A percentile compares a stretch with the other conserved stretches of the same genome.
phyloP scores from a whole-genome alignment of 1,139 yeast genomes.

The Trichomonascaceae sp. region DNA sequence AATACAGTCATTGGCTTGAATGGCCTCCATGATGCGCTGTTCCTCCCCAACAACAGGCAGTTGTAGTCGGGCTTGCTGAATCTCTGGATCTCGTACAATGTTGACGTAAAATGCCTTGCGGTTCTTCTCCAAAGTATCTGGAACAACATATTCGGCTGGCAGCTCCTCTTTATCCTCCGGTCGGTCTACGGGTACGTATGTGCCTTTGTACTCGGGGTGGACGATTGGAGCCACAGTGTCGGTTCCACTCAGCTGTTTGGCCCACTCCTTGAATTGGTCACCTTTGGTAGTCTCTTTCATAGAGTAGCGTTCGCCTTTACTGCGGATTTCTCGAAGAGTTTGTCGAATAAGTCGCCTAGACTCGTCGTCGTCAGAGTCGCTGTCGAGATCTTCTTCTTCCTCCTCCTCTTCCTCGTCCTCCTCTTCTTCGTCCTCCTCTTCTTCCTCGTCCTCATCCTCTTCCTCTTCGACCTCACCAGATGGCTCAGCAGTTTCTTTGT shows the following conservation, averaged over 20 bases:
- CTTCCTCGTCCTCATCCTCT: slow-evolving; percentile 12
- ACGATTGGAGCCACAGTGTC: slow-evolving; percentile 5
- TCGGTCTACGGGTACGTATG: slow-evolving; percentile 23
- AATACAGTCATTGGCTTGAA: slow-evolving; percentile 82
- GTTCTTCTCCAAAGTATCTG: slow-evolving; percentile 34
- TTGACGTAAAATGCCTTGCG: slow-evolving; percentile 59
- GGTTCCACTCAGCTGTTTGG: slow-evolving; percentile 27
- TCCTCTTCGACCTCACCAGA: slow-evolving; percentile 8
- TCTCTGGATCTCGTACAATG: slow-evolving; percentile 48
- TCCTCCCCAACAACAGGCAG: slow-evolving; percentile 90
- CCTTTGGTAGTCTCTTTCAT: slow-evolving; percentile 24
- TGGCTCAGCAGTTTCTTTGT: slow-evolving; percentile 13
- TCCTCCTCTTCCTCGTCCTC: slow-evolving; percentile 12
- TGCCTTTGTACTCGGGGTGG: slow-evolving; percentile 15
- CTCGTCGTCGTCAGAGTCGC: slow-evolving; percentile 15
- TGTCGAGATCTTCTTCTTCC: slow-evolving; percentile 7
- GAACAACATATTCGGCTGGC: slow-evolving; percentile 38
- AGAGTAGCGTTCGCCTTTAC: not conserved
- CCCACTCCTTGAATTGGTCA: slow-evolving; percentile 42
- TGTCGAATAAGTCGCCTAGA: slow-evolving; percentile 12
- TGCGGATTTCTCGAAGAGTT: not conserved
- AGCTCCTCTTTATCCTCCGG: slow-evolving; percentile 24
- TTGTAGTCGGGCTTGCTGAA: slow-evolving; percentile 53
- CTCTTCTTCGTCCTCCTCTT: slow-evolving; percentile 11
- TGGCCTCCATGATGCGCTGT: slow-evolving; percentile 89